Evolutionary conservation across 306 rosid species (phyloP).

Genomic region (Styphnolobium japonicum): DNA sequence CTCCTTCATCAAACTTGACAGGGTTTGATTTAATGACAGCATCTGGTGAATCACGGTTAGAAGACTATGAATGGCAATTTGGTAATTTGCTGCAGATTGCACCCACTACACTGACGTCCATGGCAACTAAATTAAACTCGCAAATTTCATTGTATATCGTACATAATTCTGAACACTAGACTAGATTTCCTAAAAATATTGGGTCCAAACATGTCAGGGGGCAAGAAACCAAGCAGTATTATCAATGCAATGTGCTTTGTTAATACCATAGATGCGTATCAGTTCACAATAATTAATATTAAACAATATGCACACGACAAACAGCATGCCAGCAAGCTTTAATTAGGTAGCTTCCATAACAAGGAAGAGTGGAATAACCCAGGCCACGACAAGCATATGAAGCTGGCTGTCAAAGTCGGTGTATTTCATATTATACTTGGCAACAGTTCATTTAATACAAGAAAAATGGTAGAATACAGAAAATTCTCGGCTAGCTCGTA

Average conservation of each 20-base stretch:
- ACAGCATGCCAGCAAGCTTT: not conserved
- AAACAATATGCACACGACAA: not conserved
- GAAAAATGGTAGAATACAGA: constrained; percentile 45
- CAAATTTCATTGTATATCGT: no score
- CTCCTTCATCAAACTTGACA: no score
- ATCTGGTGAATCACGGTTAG: no score
- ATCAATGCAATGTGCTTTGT: not conserved
- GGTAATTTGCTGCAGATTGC: no score
- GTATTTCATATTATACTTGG: constrained; percentile 39
- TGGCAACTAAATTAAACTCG: not conserved
- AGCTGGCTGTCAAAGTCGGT: constrained; percentile 27
- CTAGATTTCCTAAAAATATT: not conserved
- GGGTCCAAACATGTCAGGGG: not conserved
- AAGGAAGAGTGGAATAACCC: constrained; percentile 4
- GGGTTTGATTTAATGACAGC: no score
- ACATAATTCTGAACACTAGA: not conserved
- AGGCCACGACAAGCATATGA: constrained; percentile 19
- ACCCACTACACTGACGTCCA: no score
- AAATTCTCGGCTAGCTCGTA: constrained; percentile 47
- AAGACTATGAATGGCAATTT: no score
- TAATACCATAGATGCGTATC: not conserved
- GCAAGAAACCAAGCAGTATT: not conserved
- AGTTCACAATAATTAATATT: not conserved
- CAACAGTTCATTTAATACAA: constrained; percentile 36
- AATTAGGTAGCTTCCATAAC: not conserved